Base-by-base conservation (phyloP, 116 monocot species). In the Trichopus zeylanicus region DNA sequence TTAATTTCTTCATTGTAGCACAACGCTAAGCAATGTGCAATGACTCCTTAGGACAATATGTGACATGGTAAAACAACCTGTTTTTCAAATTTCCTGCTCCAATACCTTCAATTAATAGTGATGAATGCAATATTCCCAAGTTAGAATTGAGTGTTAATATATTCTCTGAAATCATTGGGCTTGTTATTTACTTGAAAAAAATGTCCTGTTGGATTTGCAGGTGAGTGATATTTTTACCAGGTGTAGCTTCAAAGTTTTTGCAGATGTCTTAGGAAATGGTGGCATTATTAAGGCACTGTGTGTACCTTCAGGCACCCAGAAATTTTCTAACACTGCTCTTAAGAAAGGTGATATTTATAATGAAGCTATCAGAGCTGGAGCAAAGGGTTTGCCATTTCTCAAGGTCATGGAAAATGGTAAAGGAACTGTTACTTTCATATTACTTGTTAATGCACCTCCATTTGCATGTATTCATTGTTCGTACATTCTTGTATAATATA, bases 301-400 rank as follows among this genome's bases (percentile, higher is more conserved):
- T 71, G 73, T 88, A 48, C 91, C 98, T 66, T 69, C 64, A 59
- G 98, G 91, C 63, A 68, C 61, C 74, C 18, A 42, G 63, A 80
- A 62, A 37, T 98, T 87, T 73, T 98, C 98, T n/a, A 98, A 91
- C 58, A 91, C 91, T 25, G 65, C 91, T 42, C 80, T 98, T 26
- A 98, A 91, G 67, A 98, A 88, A 68, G 98, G 98, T 59, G 82
- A 80, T 29, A 75, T 98, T 38, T 82, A 78, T 63, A 78, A 60
- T 75, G 87, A 98, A 76, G 91, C 98, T 59, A 76, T 79, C 28
- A 91, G 80, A 78, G 74, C 91, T 66, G 98, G 98, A 66, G 91
- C 98, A 38, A 98, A 91, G 69, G 98, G 98, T 33, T 80, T 98
- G 64, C 87, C 98, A 55, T 98, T 98, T 75, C 82, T 98, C 33